Evolutionary conservation across 164 flowering plant genomes (phyloP), one percentile per base, ranked within the genome.

Genomic region (Dillenia turbinata): DNA sequence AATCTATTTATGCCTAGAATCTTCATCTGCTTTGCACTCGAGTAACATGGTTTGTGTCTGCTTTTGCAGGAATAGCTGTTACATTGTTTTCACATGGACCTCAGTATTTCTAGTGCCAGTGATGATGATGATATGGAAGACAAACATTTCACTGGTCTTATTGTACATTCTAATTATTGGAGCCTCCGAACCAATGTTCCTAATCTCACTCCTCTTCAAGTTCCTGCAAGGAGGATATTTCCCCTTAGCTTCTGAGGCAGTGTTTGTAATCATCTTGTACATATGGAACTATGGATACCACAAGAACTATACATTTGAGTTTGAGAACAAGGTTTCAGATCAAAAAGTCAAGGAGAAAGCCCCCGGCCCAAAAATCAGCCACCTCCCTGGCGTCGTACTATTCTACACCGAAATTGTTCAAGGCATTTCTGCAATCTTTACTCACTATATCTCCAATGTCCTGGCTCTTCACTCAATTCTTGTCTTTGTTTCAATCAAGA

Each of bases 121-220:
- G 9, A 75, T 71, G 78, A 9, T 68, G 43, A 61, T 75, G 71
- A 62, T 68, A 61, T 71, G 78, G 33, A 26, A 26, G 33, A 26
- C 33, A 26, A 26, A 26, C 33, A 26, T 2, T 26, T 26, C 33
- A 26, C 33, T 26, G 0, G 4, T 26, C 33, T 26, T 26, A 5
- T 26, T 26, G 33, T 26, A 26, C 33, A 26, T 26, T 26, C 33
- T 26, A 26, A 26, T 5, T 26, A 26, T 26, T 26, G 33, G 33
- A 1, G 33, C 33, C 33, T 26, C 33, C 3, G 64, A 61, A 11
- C 14, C 50, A 2, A 51, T 40, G 4, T 61, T 24, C 47, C 43
- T 61, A 13, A 33, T 48, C 15, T 50, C 64, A n/a, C 56, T 61
- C 19, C 16, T 61, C n/a, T 24, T 46, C 8, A 49, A 40, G 10